Percentiles rank a stretch among this genome's conserved stretches.
Conservation (phyloP, 306 rosid species). For the Morella rubra region DNA sequence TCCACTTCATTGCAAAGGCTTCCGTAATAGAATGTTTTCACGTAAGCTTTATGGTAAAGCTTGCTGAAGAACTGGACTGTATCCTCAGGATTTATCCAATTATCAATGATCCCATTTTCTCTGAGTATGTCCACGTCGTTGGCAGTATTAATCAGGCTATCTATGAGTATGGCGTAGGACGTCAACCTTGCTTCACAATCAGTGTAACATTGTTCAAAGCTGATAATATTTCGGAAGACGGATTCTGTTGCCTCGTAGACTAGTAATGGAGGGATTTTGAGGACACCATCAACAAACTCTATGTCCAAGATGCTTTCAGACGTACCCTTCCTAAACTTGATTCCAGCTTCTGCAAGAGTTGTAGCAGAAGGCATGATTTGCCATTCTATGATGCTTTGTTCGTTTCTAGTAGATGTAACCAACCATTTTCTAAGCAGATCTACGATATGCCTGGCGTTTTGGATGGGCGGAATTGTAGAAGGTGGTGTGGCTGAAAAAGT, state of each 20-base stretch:
- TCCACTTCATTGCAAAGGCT: no score
- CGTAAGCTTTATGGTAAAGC: neutral
- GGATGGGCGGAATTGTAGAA: no score
- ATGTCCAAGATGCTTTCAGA: neutral
- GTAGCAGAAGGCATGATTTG: constrained; percentile 2
- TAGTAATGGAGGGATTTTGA: constrained; percentile 11
- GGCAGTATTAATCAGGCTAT: constrained; percentile 7
- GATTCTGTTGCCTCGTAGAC: constrained; percentile 19
- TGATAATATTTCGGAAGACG: neutral
- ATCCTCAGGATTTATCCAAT: constrained; percentile 15
- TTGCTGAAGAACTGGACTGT: constrained; percentile 13
- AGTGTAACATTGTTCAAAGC: constrained; percentile 1
- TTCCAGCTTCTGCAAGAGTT: constrained; percentile 12
- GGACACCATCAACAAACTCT: neutral
- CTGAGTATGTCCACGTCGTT: constrained; percentile 6
- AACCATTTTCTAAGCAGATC: no score
- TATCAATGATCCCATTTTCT: neutral
- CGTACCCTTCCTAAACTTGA: neutral
- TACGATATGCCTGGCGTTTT: no score
- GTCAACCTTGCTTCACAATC: neutral
- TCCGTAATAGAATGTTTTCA: no score
- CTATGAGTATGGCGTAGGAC: constrained; percentile 26
- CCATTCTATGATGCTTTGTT: neutral
- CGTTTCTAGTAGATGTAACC: no score
- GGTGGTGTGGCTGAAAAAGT: no score